phyloP scores from a whole-genome alignment of 2,329 filamentous ascomycete genomes.

The Didymella segeticola region DNA sequence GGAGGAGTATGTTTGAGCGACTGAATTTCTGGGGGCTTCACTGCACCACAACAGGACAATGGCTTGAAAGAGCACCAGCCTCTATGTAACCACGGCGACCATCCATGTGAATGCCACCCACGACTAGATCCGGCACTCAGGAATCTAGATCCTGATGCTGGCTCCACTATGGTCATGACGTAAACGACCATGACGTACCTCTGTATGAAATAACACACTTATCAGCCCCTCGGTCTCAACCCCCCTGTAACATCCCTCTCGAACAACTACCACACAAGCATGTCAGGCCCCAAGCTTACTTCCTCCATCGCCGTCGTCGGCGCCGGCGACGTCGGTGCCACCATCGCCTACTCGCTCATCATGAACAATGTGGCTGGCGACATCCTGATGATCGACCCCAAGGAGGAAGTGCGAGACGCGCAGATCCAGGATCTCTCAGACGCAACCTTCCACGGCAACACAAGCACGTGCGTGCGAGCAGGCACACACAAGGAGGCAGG shows the following conservation, averaged over 20 bases:
- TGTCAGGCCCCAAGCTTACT: slow-evolving; percentile 26
- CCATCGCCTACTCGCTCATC: slow-evolving; percentile 34
- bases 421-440: slow-evolving; percentile 28
- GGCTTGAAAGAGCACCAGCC: neutral
- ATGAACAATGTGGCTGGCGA: slow-evolving; percentile 29
- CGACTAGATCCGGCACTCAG: neutral
- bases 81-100: neutral
- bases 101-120: neutral
- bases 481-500: slow-evolving; percentile 34
- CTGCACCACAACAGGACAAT: neutral
- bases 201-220: slow-evolving; percentile 6
- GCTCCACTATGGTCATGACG: slow-evolving; percentile 14
- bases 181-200: slow-evolving; percentile 15
- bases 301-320: slow-evolving; percentile 32
- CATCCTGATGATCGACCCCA: slow-evolving; percentile 29
- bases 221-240: neutral
- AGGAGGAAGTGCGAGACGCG: slow-evolving; percentile 30
- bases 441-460: slow-evolving; percentile 28
- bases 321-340: slow-evolving; percentile 33
- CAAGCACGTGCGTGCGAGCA: slow-evolving; percentile 22
- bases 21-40: too few species aligned
- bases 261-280: neutral
- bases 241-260: too few species aligned
- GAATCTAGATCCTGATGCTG: slow-evolving; percentile 7
- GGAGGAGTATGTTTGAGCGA: neutral